A percentile compares a stretch with the other conserved stretches of the same genome.
phyloP scores from a whole-genome alignment of 2,329 filamentous ascomycete genomes.

The Uncinocarpus reesii region DNA sequence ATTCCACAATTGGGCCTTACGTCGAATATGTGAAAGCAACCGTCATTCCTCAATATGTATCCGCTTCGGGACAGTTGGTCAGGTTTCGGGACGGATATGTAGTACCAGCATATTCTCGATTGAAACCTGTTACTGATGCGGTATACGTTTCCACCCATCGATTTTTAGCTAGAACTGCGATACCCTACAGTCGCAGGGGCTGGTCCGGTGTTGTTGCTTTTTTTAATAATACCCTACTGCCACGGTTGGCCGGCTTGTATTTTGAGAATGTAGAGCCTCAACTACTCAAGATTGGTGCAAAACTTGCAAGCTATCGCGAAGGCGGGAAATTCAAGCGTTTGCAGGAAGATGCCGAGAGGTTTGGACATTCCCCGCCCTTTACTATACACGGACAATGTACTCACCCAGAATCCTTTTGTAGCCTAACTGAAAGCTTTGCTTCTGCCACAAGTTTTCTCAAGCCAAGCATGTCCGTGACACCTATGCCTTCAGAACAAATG shows the following conservation, averaged over 20 bases:
- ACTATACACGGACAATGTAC: background rate
- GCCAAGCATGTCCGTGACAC: conserved; percentile 10
- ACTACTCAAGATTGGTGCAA: conserved; percentile 79
- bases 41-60: conserved; percentile 62
- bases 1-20: conserved; percentile 61
- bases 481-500: conserved; percentile 14
- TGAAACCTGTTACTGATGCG: conserved; percentile 61
- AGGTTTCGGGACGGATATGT: conserved; percentile 63
- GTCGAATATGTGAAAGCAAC: conserved; percentile 51
- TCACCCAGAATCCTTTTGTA: background rate
- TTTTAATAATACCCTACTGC: conserved; percentile 67
- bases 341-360: conserved; percentile 46
- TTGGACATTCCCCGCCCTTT: conserved; percentile 4
- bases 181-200: conserved; percentile 62
- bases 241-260: conserved; percentile 68
- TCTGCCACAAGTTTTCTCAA: background rate
- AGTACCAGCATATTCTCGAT: conserved; percentile 63
- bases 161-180: conserved; percentile 57
- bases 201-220: conserved; percentile 62
- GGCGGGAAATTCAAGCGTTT: conserved; percentile 53
- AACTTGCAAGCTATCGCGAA: conserved; percentile 57
- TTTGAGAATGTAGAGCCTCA: conserved; percentile 92
- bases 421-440: background rate
- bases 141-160: conserved; percentile 57
- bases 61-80: conserved; percentile 51